These are phyloP conservation scores for Crithidia bombi DNA, from an alignment of 208 protist genomes.

Conservation along the genomic window DNA sequence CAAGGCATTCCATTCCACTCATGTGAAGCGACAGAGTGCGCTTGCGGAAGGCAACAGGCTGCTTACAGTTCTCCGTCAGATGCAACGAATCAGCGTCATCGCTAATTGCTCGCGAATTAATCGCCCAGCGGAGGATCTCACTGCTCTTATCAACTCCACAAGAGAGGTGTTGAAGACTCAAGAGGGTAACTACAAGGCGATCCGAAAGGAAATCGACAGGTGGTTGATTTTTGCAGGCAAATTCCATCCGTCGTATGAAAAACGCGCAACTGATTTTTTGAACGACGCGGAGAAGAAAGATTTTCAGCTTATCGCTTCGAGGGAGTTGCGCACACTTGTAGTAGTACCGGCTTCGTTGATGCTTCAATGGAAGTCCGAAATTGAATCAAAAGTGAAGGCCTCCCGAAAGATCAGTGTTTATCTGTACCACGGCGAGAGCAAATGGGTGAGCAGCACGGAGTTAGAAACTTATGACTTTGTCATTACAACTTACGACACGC, in stretches of 20 bases:
- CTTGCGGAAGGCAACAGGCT: slow-evolving; percentile 64
- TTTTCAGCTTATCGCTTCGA: slow-evolving; percentile 81
- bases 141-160: slow-evolving; percentile 46
- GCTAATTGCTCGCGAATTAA: slow-evolving; percentile 88
- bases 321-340: slow-evolving; percentile 91
- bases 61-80: slow-evolving; percentile 81
- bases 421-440: slow-evolving; percentile 85
- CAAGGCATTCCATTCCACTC: slow-evolving; percentile 33
- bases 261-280: slow-evolving; percentile 72
- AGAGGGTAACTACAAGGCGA: slow-evolving; percentile 23
- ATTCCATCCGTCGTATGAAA: slow-evolving; percentile 82
- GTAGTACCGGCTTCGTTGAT: slow-evolving; percentile 92
- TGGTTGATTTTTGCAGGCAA: slow-evolving; percentile 86
- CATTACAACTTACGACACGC: slow-evolving; percentile 92
- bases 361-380: slow-evolving; percentile 93
- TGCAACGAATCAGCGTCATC: slow-evolving; percentile 83
- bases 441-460: slow-evolving; percentile 69
- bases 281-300: slow-evolving; percentile 78
- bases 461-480: slow-evolving; percentile 93
- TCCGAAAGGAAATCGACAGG: slow-evolving; percentile 76
- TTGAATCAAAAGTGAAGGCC: slow-evolving; percentile 77
- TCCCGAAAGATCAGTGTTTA: slow-evolving; percentile 61
- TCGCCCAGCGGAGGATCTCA: slow-evolving; percentile 66
- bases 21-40: slow-evolving; percentile 35
- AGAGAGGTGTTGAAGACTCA: slow-evolving; percentile 36